Evolutionary conservation across 1,284 basidiomycete genomes (phyloP).

Genomic region (Cryptococcus sp.): DNA sequence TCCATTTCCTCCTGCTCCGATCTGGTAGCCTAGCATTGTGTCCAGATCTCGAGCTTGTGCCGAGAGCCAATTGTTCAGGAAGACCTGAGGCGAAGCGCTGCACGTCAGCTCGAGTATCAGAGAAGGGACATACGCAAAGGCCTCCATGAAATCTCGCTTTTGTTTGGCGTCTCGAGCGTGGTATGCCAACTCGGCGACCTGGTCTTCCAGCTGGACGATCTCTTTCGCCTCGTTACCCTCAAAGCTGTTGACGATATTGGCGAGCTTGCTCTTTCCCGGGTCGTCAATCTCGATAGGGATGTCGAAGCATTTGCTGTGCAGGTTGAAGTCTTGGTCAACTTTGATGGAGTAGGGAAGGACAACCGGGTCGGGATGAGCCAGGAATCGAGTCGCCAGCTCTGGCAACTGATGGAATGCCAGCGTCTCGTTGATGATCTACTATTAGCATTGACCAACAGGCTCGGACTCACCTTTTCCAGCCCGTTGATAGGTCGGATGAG

Average conservation of each 20-base stretch:
- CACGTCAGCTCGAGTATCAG: conserved; percentile 1
- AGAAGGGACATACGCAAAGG: conserved; percentile 56
- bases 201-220: conserved; percentile 75
- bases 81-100: conserved; percentile 49
- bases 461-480: conserved; percentile 49
- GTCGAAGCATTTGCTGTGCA: conserved; percentile 65
- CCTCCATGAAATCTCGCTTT: conserved; percentile 77
- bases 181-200: conserved; percentile 73
- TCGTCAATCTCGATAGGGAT: conserved; percentile 88
- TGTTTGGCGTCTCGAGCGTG: conserved; percentile 77
- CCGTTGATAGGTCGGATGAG: conserved; percentile 70
- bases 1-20: conserved; percentile 56
- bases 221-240: conserved; percentile 61
- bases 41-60: conserved; percentile 88
- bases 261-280: conserved; percentile 69
- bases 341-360: conserved; percentile 66
- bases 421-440: conserved; percentile 59
- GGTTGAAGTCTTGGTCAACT: conserved; percentile 42
- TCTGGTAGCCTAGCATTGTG: conserved; percentile 69
- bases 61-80: conserved; percentile 83
- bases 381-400: conserved; percentile 74
- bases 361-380: conserved; percentile 74
- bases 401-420: conserved; percentile 75
- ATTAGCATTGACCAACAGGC: neutral
- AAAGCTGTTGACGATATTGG: conserved; percentile 62